Base-by-base conservation (phyloP, 2,329 filamentous ascomycete genomes). In the Thyridium curvatum region DNA sequence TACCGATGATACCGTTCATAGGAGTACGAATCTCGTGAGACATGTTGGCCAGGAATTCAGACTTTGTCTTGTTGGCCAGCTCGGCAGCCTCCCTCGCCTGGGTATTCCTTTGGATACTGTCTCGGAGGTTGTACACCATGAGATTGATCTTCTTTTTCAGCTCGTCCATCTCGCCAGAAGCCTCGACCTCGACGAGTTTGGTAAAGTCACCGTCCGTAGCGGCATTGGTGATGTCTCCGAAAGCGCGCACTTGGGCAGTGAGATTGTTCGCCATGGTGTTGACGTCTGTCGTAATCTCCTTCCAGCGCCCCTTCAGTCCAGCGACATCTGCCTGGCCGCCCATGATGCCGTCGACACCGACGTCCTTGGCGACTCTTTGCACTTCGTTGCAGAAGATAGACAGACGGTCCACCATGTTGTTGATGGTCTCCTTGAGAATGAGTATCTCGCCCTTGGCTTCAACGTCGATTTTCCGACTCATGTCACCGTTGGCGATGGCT, bases 61-160 rank as follows among this genome's bases (percentile, higher is more conserved):
- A 96, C 59, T 98, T 98, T 32, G 91, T 97, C 66, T 94, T 91
- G 70, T 96, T 97, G 46, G 93, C 93, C 58, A 96, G 70, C 60
- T 98, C 93, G 53, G 93, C 93, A 34, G 91, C 90, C 63, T 97
- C 91, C 62, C 93, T 85, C 41, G 93, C 93, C 49, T 90, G 87
- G 3, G 90, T 96, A 60, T 97, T 98, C 59, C 89, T 82, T 61
- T 97, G 90, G 50, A 98, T 96, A 72, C 86, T 94, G 64, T 97
- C 93, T 50, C 91, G 75, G 46, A 98, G 68, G 58, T 94, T 95
- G 58, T 86, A 93, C 38, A 97, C 90, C 93, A 98, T 98, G 68
- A 94, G 87, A 60, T 97, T 98, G 74, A 98, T 97, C 72, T 97
- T 97, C 54, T 90, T 82, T 67, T 98, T 98, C 52, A 98, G 74